These are phyloP conservation scores for Zizania latifolia DNA, from an alignment of 176 grass and related monocot genomes.

Conservation along the genomic window DNA sequence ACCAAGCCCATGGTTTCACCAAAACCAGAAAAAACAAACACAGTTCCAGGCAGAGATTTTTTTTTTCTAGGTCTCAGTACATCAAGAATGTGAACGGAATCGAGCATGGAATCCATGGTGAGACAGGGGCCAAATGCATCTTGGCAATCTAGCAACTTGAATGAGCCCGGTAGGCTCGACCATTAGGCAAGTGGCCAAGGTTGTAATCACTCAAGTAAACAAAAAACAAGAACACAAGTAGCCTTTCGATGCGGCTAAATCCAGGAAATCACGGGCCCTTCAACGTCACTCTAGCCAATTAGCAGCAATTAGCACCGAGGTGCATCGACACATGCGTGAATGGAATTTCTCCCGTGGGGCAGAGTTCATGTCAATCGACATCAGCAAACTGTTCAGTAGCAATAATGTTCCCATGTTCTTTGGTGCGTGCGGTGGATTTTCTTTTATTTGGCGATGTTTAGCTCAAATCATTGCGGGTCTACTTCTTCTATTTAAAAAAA, in stretches of 20 bases:
- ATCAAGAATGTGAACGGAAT: constrained; percentile 41
- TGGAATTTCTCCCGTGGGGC: background rate
- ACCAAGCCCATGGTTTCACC: constrained; percentile 42
- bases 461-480: background rate
- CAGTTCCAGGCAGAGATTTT: background rate
- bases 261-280: constrained; percentile 15
- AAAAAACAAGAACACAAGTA: constrained; percentile 6
- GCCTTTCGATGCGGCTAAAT: background rate
- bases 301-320: background rate
- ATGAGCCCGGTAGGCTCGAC: background rate
- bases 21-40: constrained; percentile 17
- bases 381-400: background rate
- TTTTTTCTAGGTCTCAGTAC: background rate
- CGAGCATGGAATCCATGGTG: constrained; percentile 19
- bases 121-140: background rate
- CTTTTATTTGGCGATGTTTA: background rate
- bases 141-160: constrained; percentile 17
- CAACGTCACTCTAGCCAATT: background rate
- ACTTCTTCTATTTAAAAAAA: too few species aligned
- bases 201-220: background rate
- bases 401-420: background rate
- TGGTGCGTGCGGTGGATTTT: background rate
- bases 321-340: background rate
- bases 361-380: constrained; percentile 27
- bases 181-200: constrained; percentile 16